Conservation (phyloP, 1,284 basidiomycete genomes). For the Cutaneotrichosporon sp. region DNA sequence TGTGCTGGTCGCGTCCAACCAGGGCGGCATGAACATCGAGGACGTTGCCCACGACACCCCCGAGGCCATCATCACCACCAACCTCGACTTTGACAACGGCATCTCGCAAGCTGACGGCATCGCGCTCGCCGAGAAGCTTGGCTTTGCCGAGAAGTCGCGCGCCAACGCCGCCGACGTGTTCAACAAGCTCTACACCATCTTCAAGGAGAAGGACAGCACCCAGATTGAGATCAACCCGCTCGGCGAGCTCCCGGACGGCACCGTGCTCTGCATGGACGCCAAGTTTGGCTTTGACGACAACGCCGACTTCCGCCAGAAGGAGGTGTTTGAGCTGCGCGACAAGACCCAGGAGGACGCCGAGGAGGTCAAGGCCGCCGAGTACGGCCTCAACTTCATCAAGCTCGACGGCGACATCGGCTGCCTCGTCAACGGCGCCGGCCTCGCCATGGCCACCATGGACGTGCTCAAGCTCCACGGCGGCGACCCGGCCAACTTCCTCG, state of each 20-base stretch:
- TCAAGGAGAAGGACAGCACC: conserved; percentile 98
- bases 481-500: conserved; percentile 93
- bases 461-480: conserved; percentile 93
- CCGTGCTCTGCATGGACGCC: conserved; percentile 99
- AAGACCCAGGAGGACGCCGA: conserved; percentile 94
- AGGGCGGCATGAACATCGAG: conserved; percentile 98
- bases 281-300: conserved; percentile 99
- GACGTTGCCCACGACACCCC: conserved; percentile 99
- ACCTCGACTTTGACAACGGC: conserved; percentile 85
- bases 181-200: conserved; percentile 91
- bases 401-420: conserved; percentile 98
- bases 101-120: conserved; percentile 73
- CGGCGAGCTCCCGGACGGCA: conserved; percentile 91
- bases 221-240: conserved; percentile 99
- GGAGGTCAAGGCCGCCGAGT: conserved; percentile 83
- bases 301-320: conserved; percentile 94
- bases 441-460: conserved; percentile 99
- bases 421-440: conserved; percentile 96
- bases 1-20: conserved; percentile 89
- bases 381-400: conserved; percentile 98
- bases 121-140: conserved; percentile 83
- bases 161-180: conserved; percentile 90
- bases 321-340: conserved; percentile 88
- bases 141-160: conserved; percentile 74
- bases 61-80: conserved; percentile 91